Percentiles rank a stretch among this genome's conserved stretches.
Conservation (phyloP, 83 land plant species). For the Picea engelmannii region DNA sequence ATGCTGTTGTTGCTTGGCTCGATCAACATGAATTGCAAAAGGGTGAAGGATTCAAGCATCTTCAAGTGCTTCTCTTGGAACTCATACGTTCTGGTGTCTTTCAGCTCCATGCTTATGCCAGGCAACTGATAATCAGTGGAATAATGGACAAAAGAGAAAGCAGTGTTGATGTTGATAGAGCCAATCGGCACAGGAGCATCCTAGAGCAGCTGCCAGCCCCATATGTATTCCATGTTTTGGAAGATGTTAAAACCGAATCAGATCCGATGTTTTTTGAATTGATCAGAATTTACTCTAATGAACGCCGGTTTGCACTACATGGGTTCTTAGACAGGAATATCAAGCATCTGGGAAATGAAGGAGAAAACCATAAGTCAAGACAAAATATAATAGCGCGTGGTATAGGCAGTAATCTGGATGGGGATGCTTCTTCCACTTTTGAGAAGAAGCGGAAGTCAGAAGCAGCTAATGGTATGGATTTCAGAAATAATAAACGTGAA, state of each 20-base stretch:
- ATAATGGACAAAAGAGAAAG: slow-evolving; percentile 68
- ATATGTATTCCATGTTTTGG: slow-evolving; percentile 32
- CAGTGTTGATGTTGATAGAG: slow-evolving; percentile 46
- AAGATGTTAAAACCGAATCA: no score
- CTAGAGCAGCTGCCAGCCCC: slow-evolving; percentile 75
- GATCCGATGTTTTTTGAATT: no score
- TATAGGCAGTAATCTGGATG: slow-evolving; percentile 14
- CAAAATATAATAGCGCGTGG: not conserved
- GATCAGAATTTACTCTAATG: no score
- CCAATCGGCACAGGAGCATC: slow-evolving; percentile 63
- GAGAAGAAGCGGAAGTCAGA: slow-evolving; percentile 21
- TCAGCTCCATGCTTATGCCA: slow-evolving; percentile 81
- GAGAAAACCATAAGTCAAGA: not conserved
- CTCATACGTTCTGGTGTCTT: slow-evolving; percentile 75
- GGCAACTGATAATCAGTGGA: slow-evolving; percentile 92
- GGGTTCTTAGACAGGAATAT: slow-evolving; percentile 22
- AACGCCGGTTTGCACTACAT: no score
- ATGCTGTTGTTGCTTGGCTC: slow-evolving; percentile 88
- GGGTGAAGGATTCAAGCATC: slow-evolving; percentile 63
- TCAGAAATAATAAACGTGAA: slow-evolving; percentile 13
- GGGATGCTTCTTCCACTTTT: slow-evolving; percentile 17
- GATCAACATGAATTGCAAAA: slow-evolving; percentile 89
- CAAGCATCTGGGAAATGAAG: slow-evolving; percentile 13
- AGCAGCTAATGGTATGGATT: slow-evolving; percentile 11
- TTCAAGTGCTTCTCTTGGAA: slow-evolving; percentile 72